Percentiles rank a stretch among this genome's conserved stretches.
These are phyloP conservation scores for Globisporangium parvum DNA, from an alignment of 352 stramenopile genomes.

Conservation along the genomic window DNA sequence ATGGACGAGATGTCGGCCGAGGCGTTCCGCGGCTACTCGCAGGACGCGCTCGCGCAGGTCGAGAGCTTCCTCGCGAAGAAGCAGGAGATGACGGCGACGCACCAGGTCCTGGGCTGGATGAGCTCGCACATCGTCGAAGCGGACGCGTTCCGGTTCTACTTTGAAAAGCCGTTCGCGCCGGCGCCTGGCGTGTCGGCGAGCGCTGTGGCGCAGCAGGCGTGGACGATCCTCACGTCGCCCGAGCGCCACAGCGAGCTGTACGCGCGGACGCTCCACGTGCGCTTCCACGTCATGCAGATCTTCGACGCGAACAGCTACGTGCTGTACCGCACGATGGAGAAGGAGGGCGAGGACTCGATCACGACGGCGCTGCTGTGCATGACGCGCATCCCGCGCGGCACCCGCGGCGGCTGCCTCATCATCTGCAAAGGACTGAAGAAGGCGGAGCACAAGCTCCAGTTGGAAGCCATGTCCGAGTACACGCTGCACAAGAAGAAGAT, in stretches of 20 bases:
- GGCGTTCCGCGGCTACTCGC: slow-evolving; percentile 35
- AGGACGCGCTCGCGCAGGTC: slow-evolving; percentile 35
- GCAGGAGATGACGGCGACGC: slow-evolving; percentile 38
- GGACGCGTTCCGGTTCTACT: slow-evolving; percentile 49
- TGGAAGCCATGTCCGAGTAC: slow-evolving; percentile 38
- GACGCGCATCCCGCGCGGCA: slow-evolving; percentile 36
- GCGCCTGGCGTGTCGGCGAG: slow-evolving; percentile 17
- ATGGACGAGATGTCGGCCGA: slow-evolving; percentile 60
- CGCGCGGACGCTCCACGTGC: slow-evolving; percentile 40
- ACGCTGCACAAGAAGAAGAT: slow-evolving; percentile 46
- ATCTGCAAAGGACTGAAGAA: slow-evolving; percentile 50
- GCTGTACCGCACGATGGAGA: slow-evolving; percentile 51
- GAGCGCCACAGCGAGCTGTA: slow-evolving; percentile 44
- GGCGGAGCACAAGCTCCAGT: slow-evolving; percentile 38
- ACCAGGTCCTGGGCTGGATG: slow-evolving; percentile 45
- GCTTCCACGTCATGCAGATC: slow-evolving; percentile 52
- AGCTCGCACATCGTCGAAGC: slow-evolving; percentile 42
- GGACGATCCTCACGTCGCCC: slow-evolving; percentile 39
- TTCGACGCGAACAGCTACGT: slow-evolving; percentile 50
- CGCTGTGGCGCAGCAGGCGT: slow-evolving; percentile 27
- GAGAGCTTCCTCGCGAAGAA: slow-evolving; percentile 32
- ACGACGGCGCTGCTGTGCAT: slow-evolving; percentile 52
- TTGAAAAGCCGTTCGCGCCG: slow-evolving; percentile 36
- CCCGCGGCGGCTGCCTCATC: slow-evolving; percentile 32
- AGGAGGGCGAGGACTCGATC: slow-evolving; percentile 51